These are phyloP conservation scores for Syzygium aromaticum DNA, from an alignment of 345 rosid species.

Conservation along the genomic window DNA sequence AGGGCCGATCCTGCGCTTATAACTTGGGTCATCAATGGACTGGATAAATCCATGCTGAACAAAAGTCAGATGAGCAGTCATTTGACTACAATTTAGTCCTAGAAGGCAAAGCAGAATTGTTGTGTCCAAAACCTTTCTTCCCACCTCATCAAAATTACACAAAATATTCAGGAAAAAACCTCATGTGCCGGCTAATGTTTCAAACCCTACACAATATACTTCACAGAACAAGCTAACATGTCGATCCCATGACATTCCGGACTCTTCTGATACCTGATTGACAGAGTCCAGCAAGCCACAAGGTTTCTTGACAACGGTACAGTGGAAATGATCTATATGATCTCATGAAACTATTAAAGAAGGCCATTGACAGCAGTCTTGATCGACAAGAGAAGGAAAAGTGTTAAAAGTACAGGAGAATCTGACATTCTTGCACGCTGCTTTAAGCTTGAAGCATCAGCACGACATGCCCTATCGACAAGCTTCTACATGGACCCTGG, in stretches of 20 bases:
- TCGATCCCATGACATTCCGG: neutral
- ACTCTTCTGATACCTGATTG: neutral
- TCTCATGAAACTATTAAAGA: neutral
- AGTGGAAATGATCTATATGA: neutral
- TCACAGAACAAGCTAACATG: neutral
- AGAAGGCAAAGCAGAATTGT: neutral
- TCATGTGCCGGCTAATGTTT: neutral
- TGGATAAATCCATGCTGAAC: neutral
- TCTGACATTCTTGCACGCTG: neutral
- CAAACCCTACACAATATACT: neutral
- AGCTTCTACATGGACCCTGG: neutral
- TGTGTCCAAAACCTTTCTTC: neutral
- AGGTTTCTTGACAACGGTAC: neutral
- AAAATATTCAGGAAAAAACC: neutral
- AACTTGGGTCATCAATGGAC: neutral
- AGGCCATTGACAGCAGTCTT: neutral
- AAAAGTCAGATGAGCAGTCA: neutral
- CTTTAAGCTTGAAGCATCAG: neutral
- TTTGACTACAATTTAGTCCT: neutral
- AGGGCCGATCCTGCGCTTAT: constrained; percentile 11
- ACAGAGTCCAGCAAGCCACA: neutral
- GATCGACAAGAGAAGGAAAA: neutral
- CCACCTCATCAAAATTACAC: neutral
- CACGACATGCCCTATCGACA: neutral
- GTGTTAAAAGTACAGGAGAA: neutral